Percentiles rank a stretch among this genome's conserved stretches.
Evolutionary conservation across 2,329 filamentous ascomycete genomes (phyloP).

Genomic region (Trichoderma atrobrunneum): DNA sequence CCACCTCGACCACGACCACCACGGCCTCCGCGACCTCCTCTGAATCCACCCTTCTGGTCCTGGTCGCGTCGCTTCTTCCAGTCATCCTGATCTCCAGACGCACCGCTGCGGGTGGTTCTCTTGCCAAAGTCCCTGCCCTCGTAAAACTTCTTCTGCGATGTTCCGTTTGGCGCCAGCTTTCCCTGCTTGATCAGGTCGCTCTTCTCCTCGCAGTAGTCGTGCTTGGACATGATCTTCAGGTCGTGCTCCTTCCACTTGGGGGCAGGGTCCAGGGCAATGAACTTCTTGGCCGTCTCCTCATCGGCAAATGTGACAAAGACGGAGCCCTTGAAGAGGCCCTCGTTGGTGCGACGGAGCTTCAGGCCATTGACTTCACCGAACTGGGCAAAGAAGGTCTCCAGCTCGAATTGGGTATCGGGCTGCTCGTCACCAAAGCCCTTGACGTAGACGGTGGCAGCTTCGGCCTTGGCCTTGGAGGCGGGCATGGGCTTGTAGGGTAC

Average conservation of each 20-base stretch:
- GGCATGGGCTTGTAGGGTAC: slow-evolving; percentile 59
- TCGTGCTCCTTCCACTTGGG: slow-evolving; percentile 81
- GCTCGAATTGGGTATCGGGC: slow-evolving; percentile 84
- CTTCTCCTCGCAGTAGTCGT: slow-evolving; percentile 80
- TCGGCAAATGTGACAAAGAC: slow-evolving; percentile 90
- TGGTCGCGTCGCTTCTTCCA: slow-evolving; percentile 64
- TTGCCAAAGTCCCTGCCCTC: slow-evolving; percentile 45
- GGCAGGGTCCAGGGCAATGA: slow-evolving; percentile 74
- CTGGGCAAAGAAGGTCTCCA: slow-evolving; percentile 85
- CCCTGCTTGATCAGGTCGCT: slow-evolving; percentile 68
- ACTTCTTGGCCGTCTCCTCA: slow-evolving; percentile 75
- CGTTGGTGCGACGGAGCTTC: slow-evolving; percentile 74
- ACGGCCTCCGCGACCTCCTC: slow-evolving; percentile 45
- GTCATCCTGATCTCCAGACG: slow-evolving; percentile 50
- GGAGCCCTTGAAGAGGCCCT: slow-evolving; percentile 86
- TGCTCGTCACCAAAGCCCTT: slow-evolving; percentile 90
- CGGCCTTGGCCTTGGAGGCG: slow-evolving; percentile 61
- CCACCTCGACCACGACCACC: slow-evolving; percentile 44
- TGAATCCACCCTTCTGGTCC: slow-evolving; percentile 60
- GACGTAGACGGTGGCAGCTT: slow-evolving; percentile 77
- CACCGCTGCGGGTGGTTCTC: slow-evolving; percentile 41
- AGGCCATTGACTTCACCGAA: slow-evolving; percentile 78
- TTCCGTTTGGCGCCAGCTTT: slow-evolving; percentile 58
- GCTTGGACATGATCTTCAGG: slow-evolving; percentile 82
- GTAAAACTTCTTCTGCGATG: slow-evolving; percentile 44